Evolutionary conservation across 2,329 filamentous ascomycete species (phyloP), one percentile per base, ranked within the genome.

Genomic region (Aspergillus amoenus): DNA sequence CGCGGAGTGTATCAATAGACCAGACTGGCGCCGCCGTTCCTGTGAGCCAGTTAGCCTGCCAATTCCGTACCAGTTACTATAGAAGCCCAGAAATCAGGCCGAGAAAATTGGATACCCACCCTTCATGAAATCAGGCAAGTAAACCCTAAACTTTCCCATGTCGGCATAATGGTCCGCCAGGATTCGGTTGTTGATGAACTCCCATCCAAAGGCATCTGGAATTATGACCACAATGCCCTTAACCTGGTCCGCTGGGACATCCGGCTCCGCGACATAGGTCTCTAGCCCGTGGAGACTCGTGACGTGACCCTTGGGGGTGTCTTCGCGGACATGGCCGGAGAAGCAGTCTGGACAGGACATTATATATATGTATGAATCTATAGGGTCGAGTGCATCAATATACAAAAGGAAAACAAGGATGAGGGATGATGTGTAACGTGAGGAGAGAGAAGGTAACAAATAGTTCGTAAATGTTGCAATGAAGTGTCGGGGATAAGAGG

Each of bases 61-160:
- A 37, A 12, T n/a, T 7, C 34, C 5, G 13, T 7, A 3, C 32
- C 2, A 13, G 12, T 37, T 13, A 11, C 32, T 9, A 8, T 27
- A 9, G 8, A 27, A 27, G 7, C 3, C 7, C 3, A 27, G 24
- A 3, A 27, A 30, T 4, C 27, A 30, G 9, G 27, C 27, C 27
- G 9, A 4, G 27, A 9, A 30, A 9, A 4, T 30, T 11, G 27
- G 9, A 30, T 11, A 32, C 56, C 30, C 60, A 77, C 79, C 80
- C 58, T 76, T 70, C 76, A 85, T 84, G 52, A 86, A 83, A 55
- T 86, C 82, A 0, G 83, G 83, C n/a, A 82, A 61, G 58, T 82
- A 81, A 37, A 85, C 81, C 8, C 69, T 72, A 64, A 78, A 84
- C 13, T 72, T 71, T 4, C 78, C 78, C 63, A 79, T 79, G 57